Percentiles rank a stretch among this genome's conserved stretches.
These are phyloP conservation scores for Solanum chacoense DNA, from an alignment of 305 asterid species.

Conservation along the genomic window DNA sequence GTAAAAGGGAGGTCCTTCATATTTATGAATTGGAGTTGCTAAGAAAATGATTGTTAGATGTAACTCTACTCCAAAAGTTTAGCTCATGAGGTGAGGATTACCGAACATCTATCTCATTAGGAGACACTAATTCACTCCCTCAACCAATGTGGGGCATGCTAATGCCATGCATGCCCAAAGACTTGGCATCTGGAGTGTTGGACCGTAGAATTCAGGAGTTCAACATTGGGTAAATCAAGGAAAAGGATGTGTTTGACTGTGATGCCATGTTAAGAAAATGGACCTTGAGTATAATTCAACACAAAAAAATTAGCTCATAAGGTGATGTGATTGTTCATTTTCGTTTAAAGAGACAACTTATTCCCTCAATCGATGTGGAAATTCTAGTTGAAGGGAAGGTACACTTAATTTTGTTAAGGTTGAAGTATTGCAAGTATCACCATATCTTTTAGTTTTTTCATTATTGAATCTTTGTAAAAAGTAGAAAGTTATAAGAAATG, in stretches of 20 bases:
- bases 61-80: not conserved
- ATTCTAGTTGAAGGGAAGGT: not conserved
- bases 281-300: not conserved
- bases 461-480: not conserved
- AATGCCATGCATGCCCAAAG: not conserved
- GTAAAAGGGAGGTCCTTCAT: not conserved
- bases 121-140: not conserved
- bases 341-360: not conserved
- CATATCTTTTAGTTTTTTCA: not conserved
- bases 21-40: not conserved
- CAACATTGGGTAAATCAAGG: not conserved
- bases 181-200: not conserved
- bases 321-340: not conserved
- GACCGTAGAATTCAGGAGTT: not conserved
- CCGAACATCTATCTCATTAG: not conserved
- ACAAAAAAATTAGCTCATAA: not conserved
- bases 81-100: not conserved
- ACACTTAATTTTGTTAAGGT: not conserved
- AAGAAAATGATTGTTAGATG: not conserved
- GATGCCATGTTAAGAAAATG: not conserved
- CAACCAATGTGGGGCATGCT: not conserved
- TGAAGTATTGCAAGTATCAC: not conserved
- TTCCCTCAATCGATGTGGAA: not conserved
- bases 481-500: not conserved
- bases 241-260: not conserved